Conservation (phyloP, 345 rosid species). For the Gossypium raimondii region DNA sequence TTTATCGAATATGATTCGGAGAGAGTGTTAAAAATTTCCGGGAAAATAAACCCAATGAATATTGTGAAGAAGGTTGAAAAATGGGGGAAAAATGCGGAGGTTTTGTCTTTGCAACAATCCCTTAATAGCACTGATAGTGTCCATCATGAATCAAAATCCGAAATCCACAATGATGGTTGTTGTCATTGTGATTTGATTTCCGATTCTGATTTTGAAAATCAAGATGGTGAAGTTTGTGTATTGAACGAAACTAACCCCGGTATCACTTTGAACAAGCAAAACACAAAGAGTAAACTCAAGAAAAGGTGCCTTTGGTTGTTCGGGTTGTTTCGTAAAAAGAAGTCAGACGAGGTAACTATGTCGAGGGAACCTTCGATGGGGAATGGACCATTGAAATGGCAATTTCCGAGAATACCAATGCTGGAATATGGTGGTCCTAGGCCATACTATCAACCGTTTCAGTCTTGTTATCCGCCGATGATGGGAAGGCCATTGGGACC, state of each 20-base stretch:
- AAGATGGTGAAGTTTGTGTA: not conserved
- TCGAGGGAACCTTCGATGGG: not conserved
- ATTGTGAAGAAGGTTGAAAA: not conserved
- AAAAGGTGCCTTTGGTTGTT: not conserved
- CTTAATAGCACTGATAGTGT: not conserved
- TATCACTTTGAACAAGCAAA: not conserved
- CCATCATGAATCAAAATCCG: not conserved
- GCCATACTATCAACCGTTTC: not conserved
- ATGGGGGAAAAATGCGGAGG: not conserved
- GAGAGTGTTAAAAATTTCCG: not conserved
- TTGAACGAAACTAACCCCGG: not conserved
- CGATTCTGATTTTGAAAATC: not conserved
- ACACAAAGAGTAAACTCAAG: not conserved
- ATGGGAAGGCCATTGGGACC: not conserved
- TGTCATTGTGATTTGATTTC: not conserved
- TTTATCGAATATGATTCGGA: not conserved
- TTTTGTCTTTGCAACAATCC: not conserved
- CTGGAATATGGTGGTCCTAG: not conserved
- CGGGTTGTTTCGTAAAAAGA: not conserved
- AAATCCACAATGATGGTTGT: not conserved
- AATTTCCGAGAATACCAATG: not conserved
- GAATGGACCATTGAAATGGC: constrained; percentile 1
- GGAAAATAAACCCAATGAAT: not conserved
- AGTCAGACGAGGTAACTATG: not conserved
- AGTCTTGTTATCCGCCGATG: not conserved